Evolutionary conservation across 2,329 filamentous ascomycete species (phyloP).

Genomic region (Microdochium nivale): DNA sequence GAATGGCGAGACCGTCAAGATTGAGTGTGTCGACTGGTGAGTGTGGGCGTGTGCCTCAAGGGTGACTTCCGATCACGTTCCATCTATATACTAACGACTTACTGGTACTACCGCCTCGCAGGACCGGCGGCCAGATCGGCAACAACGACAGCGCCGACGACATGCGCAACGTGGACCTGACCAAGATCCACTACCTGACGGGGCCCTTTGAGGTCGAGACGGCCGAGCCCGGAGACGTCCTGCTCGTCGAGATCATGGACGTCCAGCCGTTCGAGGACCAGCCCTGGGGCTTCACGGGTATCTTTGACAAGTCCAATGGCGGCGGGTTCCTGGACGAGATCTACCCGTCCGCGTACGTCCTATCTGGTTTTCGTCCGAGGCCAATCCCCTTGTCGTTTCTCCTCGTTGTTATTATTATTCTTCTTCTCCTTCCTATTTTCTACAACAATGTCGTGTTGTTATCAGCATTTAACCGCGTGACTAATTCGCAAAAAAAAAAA

Average conservation of each 20-base stretch:
- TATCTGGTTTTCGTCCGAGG: background rate
- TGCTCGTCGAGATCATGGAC: conserved; percentile 86
- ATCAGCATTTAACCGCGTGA: too few species aligned
- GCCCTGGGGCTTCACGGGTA: conserved; percentile 84
- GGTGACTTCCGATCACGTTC: too few species aligned
- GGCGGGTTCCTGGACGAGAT: conserved; percentile 84
- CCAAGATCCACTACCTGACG: conserved; percentile 76
- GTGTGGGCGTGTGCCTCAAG: conserved; percentile 3
- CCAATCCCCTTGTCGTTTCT: background rate
- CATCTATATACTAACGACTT: too few species aligned
- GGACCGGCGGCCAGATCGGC: conserved; percentile 71
- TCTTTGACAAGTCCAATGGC: conserved; percentile 74
- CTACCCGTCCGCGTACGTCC: conserved; percentile 69
- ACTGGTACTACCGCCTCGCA: too few species aligned
- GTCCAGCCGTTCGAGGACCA: conserved; percentile 80
- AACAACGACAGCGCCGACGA: conserved; percentile 92
- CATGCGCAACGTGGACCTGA: conserved; percentile 75
- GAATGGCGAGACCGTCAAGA: conserved; percentile 82
- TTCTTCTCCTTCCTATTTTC: too few species aligned
- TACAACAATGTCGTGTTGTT: too few species aligned
- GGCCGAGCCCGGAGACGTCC: conserved; percentile 75
- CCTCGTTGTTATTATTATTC: too few species aligned
- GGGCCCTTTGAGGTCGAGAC: conserved; percentile 83
- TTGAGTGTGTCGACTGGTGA: conserved; percentile 79
- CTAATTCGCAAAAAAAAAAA: too few species aligned